A percentile compares a stretch with the other conserved stretches of the same genome.
phyloP scores from a whole-genome alignment of 2,329 filamentous ascomycete genomes.

The Alternaria dauci region DNA sequence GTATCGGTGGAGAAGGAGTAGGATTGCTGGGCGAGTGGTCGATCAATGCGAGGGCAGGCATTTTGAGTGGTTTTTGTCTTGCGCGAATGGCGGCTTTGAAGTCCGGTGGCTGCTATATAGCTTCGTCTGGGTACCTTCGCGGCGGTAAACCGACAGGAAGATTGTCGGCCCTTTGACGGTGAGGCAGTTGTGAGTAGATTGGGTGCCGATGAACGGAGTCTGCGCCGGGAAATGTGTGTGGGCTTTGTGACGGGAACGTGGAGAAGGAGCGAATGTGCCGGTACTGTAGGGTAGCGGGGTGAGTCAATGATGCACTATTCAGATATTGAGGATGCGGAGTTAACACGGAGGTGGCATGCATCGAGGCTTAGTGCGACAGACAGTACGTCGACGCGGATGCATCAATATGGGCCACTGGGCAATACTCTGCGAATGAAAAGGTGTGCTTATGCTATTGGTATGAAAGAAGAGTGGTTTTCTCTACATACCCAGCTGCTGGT shows the following conservation, averaged over 20 bases:
- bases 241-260: neutral
- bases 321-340: slow-evolving; percentile 23
- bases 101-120: slow-evolving; percentile 1
- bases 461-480: neutral
- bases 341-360: slow-evolving; percentile 22
- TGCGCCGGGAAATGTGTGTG: neutral
- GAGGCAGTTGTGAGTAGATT: neutral
- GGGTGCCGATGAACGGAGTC: neutral
- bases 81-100: neutral
- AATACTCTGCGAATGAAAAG: neutral
- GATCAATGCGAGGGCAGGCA: slow-evolving; percentile 61
- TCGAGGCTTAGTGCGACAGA: neutral
- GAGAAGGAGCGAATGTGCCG: slow-evolving; percentile 3
- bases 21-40: slow-evolving; percentile 92
- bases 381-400: neutral
- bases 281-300: slow-evolving; percentile 14
- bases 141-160: neutral
- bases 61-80: slow-evolving; percentile 28
- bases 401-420: neutral
- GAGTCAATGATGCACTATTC: slow-evolving; percentile 23
- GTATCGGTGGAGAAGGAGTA: slow-evolving; percentile 73
- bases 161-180: slow-evolving; percentile 7
- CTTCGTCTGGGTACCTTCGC: neutral
- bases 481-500: neutral
- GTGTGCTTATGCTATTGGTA: neutral